These are phyloP conservation scores for Ogataea nitratoaversa DNA, from an alignment of 805 yeast species.

Conservation along the genomic window DNA sequence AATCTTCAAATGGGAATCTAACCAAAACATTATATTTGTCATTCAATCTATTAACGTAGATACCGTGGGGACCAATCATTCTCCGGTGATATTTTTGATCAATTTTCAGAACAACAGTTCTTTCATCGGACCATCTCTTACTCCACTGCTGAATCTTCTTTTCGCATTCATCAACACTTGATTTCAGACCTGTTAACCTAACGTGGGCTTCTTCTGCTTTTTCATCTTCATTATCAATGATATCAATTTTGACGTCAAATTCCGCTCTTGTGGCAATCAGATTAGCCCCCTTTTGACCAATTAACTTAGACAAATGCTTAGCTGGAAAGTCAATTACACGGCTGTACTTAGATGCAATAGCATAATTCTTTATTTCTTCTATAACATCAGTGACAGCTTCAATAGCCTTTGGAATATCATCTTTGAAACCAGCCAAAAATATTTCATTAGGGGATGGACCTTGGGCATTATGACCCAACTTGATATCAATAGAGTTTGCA, in stretches of 20 bases:
- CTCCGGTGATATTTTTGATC: conserved; percentile 77
- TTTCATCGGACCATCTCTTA: conserved; percentile 81
- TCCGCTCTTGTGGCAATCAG: conserved; percentile 65
- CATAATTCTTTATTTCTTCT: conserved; percentile 40
- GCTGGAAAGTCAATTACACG: conserved; percentile 60
- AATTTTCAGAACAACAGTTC: conserved; percentile 55
- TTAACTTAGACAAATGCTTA: conserved; percentile 66
- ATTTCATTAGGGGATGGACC: conserved; percentile 47
- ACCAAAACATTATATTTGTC: conserved; percentile 82
- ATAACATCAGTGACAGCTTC: conserved; percentile 51
- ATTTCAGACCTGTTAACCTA: conserved; percentile 69
- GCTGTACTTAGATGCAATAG: conserved; percentile 36
- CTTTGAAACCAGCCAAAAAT: conserved; percentile 63
- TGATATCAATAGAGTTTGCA: conserved; percentile 37
- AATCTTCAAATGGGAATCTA: conserved; percentile 60
- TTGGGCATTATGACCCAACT: conserved; percentile 41
- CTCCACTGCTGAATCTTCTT: conserved; percentile 52
- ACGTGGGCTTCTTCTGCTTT: conserved; percentile 43
- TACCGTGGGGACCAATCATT: conserved; percentile 80
- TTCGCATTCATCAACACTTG: conserved; percentile 71
- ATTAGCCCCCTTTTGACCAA: conserved; percentile 85
- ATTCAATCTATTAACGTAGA: conserved; percentile 77
- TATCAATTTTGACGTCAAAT: conserved; percentile 72
- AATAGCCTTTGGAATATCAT: conserved; percentile 53
- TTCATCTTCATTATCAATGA: conserved; percentile 48